Base-by-base conservation (phyloP, 352 stramenopile species). In the Plasmopara viticola region DNA sequence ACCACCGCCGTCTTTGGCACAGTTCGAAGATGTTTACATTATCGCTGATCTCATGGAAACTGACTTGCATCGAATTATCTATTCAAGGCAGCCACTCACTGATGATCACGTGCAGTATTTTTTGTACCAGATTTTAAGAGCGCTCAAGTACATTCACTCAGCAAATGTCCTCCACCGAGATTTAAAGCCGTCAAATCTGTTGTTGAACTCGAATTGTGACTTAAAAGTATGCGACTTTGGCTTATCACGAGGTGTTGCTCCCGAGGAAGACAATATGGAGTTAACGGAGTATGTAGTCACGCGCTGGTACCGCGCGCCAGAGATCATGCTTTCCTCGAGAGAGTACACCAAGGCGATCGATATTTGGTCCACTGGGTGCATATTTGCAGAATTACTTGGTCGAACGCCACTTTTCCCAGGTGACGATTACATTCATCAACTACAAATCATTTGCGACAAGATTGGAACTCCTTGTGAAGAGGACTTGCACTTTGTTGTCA, bases 381-480 rank as follows among this genome's bases (percentile, higher is more conserved):
- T 97, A 62, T 95, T 98, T 44, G 89, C 86, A n/a, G 90, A 97
- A 61, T 58, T 97, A 30, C 70, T 97, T 1, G 83, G 80, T 9
- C 74, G 86, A 39, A 95, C 94, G 43, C 86, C 87, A 40, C 73
- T 97, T n/a, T 97, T 97, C 41, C 90, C 87, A 6, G 90, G 90
- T 1, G 92, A 99, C 49, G 96, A 99, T 70, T 99, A 99, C 70
- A 98, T 99, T 69, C 91, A 99, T 70, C 97, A 99, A 72, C 91
- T 99, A 42, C 85, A 96, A 70, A 92, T 98, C 62, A 97, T 97
- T 51, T 94, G 81, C 56, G 85, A 96, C 51, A 92, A 95, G 51
- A 75, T 97, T 33, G 90, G 90, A 33, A 95, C 84, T 38, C 86
- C 87, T 9, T 66, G 65, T 25, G 78, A 97, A 42, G 83, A 84